Base-by-base conservation (phyloP, 2,329 filamentous ascomycete species). In the Dactylellina sp. region DNA sequence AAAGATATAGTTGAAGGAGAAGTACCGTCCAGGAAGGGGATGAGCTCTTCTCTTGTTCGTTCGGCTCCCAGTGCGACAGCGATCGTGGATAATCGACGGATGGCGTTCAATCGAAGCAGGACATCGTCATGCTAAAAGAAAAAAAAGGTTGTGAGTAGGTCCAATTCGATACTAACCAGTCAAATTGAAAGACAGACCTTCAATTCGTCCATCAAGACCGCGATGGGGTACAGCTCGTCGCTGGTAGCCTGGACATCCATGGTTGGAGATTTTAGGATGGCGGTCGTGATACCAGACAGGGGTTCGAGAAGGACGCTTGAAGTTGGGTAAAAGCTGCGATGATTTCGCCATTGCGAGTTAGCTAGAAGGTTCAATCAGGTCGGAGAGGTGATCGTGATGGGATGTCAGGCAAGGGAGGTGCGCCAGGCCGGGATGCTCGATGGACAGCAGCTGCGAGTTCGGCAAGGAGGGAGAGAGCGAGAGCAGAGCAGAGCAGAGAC, bases 201-300 rank as follows among this genome's bases (percentile, higher is more conserved):
- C 81, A 99, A 87, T 88, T 99, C 95, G 83, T 99, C 95, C 84
- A 99, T 99, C 84, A 99, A 89, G 79, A 99, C 95, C 81, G 96
- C 95, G 86, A 99, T 99, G 82, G 95, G 95, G 84, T 98, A 99
- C 81, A 99, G 93, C 89, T 98, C 96, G 85, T 99, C 95, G 83
- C 90, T 96, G 85, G 94, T 89, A 84, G 77, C 75, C 61, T 75
- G 72, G 55, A 76, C 75, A 76, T 79, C 78, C 78, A 79, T 79
- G 66, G 44, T 76, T 71, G 32, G 24, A 42, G 16, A 39, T 50
- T 59, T 4, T 9, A 32, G 28, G 9, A 32, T 32, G 28, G 55
- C 16, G 55, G 39, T 56, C 46, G 55, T 61, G 39, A 14, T 32
- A 55, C 37, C 47, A 47, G 37, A 46, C 47, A 53, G 53, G 44